These are phyloP conservation scores for Sugiyamaella castrensis DNA, from an alignment of 1,139 yeast genomes.

Conservation along the genomic window DNA sequence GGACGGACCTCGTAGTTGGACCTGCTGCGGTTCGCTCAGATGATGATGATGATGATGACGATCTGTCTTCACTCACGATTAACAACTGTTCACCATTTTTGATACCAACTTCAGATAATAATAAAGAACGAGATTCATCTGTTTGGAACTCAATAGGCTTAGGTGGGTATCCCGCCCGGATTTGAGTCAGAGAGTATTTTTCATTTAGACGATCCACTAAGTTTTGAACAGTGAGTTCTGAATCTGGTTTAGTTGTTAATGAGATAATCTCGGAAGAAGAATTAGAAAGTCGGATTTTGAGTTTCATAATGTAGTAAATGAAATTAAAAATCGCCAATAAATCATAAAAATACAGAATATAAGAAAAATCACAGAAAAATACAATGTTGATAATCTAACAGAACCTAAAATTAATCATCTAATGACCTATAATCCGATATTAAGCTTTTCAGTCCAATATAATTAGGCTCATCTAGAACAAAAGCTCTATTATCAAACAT, in stretches of 20 bases:
- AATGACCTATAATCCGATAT: too few relatives aligned
- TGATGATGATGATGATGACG: not conserved
- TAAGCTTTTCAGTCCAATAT: too few relatives aligned
- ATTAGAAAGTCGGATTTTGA: slow-evolving; percentile 28
- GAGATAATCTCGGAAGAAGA: slow-evolving; percentile 23
- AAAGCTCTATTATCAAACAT: too few relatives aligned
- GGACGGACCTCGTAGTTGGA: too few relatives aligned
- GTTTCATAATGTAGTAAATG: slow-evolving; percentile 27
- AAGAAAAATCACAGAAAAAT: too few relatives aligned
- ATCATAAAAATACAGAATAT: too few relatives aligned
- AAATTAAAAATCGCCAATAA: too few relatives aligned
- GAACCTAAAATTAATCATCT: too few relatives aligned
- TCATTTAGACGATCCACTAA: slow-evolving; percentile 23
- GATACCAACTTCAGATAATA: slow-evolving; percentile 45
- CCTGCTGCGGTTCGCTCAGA: too few relatives aligned
- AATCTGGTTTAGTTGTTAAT: slow-evolving; percentile 28
- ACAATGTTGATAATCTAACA: too few relatives aligned
- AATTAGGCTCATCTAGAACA: too few relatives aligned
- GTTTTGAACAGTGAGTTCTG: slow-evolving; percentile 31
- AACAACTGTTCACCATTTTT: slow-evolving; percentile 58
- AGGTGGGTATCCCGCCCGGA: slow-evolving; percentile 65
- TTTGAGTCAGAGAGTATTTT: slow-evolving; percentile 23
- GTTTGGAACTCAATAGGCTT: slow-evolving; percentile 39
- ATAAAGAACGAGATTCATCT: slow-evolving; percentile 19
- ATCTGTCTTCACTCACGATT: slow-evolving; percentile 29